Evolutionary conservation across 2,329 filamentous ascomycete species (phyloP).

Genomic region (Fusarium sp.): DNA sequence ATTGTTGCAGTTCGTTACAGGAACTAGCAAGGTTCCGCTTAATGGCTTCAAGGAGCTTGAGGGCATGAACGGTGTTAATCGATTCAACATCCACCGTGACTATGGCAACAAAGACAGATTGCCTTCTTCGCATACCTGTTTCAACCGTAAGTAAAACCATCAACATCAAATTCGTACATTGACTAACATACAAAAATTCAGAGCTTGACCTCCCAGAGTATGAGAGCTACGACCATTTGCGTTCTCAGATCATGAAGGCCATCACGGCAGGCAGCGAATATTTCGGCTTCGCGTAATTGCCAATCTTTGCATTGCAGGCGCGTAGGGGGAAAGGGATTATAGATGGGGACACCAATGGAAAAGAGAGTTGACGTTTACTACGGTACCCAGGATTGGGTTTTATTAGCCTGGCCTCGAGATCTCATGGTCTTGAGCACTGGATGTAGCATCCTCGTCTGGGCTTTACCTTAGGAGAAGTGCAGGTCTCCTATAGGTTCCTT

Average conservation of each 20-base stretch:
- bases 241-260: constrained; percentile 89
- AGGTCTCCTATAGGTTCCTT: constrained; percentile 46
- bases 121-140: constrained; percentile 97
- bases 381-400: constrained; percentile 14
- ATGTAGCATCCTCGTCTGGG: not conserved
- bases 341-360: constrained; percentile 26
- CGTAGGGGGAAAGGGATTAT: constrained; percentile 25
- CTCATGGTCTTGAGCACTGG: constrained; percentile 17
- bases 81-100: constrained; percentile 99
- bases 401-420: constrained; percentile 23
- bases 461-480: constrained; percentile 48
- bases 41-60: constrained; percentile 99
- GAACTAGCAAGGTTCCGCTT: constrained; percentile 96
- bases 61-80: constrained; percentile 98
- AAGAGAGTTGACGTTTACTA: constrained; percentile 16
- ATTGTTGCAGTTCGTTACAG: constrained; percentile 96
- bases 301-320: constrained; percentile 37
- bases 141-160: constrained; percentile 85
- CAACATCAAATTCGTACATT: constrained; percentile 53
- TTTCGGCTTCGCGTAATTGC: constrained; percentile 88
- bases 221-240: constrained; percentile 91
- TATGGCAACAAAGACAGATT: constrained; percentile 96
- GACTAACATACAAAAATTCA: constrained; percentile 56
- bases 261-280: constrained; percentile 98
- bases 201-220: constrained; percentile 99